Percentiles rank a stretch among this genome's conserved stretches.
Conservation (phyloP, 148 eudicot species). For the Rhododendron molle region DNA sequence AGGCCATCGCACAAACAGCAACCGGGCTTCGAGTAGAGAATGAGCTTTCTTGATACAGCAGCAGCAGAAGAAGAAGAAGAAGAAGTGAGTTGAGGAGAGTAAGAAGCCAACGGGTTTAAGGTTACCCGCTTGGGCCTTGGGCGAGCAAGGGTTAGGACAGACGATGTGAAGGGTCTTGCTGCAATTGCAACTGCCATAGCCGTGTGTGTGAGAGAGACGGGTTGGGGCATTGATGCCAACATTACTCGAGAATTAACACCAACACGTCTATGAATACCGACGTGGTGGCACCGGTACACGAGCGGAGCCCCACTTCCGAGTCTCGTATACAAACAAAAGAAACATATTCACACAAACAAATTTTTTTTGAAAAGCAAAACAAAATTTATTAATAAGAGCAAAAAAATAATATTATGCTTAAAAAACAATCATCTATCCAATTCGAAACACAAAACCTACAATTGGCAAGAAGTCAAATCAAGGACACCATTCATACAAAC, state of each 20-base stretch:
- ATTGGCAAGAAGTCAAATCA: too few species aligned
- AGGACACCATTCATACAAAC: too few species aligned
- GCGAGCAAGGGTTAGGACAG: constrained; percentile 3
- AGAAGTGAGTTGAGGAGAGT: neutral
- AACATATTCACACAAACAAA: too few species aligned
- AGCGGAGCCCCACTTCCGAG: too few species aligned
- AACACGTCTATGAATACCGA: too few species aligned
- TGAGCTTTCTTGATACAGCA: constrained; percentile 38
- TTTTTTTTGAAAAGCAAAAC: too few species aligned
- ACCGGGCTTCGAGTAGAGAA: constrained; percentile 83
- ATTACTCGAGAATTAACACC: too few species aligned
- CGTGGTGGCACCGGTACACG: too few species aligned
- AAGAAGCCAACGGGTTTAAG: neutral
- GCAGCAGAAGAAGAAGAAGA: constrained; percentile 1
- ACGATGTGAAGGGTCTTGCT: neutral
- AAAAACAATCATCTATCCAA: too few species aligned
- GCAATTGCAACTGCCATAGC: neutral
- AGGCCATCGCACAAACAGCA: constrained; percentile 97
- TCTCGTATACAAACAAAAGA: too few species aligned
- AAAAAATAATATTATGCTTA: too few species aligned
- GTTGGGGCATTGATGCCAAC: neutral
- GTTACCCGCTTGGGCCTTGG: neutral
- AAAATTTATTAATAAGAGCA: too few species aligned
- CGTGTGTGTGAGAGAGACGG: neutral
- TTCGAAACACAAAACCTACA: fast-evolving